These are phyloP conservation scores for Cercospora canescens DNA, from an alignment of 2,329 filamentous ascomycete genomes.

Conservation along the genomic window DNA sequence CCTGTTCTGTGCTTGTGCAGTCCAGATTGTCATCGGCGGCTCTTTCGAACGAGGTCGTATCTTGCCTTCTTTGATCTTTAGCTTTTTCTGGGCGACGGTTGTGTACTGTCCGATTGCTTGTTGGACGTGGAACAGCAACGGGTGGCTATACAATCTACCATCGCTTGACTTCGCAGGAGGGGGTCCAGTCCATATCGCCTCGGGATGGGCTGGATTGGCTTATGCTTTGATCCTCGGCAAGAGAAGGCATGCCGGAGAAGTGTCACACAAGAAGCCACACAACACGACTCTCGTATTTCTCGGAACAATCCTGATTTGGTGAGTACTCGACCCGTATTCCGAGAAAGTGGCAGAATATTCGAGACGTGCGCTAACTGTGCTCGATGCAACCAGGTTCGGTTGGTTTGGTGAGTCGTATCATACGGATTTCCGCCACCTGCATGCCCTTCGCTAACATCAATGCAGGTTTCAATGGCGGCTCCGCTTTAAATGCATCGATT, in stretches of 20 bases:
- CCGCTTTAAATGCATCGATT: slow-evolving; percentile 53
- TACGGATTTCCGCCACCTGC: neutral
- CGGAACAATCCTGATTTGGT: slow-evolving; percentile 64
- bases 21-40: slow-evolving; percentile 66
- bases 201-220: slow-evolving; percentile 63
- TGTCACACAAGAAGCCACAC: slow-evolving; percentile 57
- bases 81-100: slow-evolving; percentile 64
- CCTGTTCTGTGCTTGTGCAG: slow-evolving; percentile 62
- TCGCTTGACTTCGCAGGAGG: slow-evolving; percentile 62
- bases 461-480: slow-evolving; percentile 56
- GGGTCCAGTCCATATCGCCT: slow-evolving; percentile 65
- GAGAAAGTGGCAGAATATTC: neutral
- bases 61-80: slow-evolving; percentile 63
- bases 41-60: slow-evolving; percentile 66
- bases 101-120: slow-evolving; percentile 65
- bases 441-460: neutral
- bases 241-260: slow-evolving; percentile 51
- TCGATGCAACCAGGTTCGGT: slow-evolving; percentile 44
- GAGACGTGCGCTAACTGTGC: slow-evolving; percentile 28
- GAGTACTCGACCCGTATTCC: slow-evolving; percentile 54
- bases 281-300: slow-evolving; percentile 65
- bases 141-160: slow-evolving; percentile 64
- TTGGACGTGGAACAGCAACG: slow-evolving; percentile 68
- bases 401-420: slow-evolving; percentile 50
- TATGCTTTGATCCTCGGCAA: slow-evolving; percentile 65